Percentiles rank a stretch among this genome's conserved stretches.
phyloP scores from a whole-genome alignment of 140 eudicot species.

The Senecio squalidus region DNA sequence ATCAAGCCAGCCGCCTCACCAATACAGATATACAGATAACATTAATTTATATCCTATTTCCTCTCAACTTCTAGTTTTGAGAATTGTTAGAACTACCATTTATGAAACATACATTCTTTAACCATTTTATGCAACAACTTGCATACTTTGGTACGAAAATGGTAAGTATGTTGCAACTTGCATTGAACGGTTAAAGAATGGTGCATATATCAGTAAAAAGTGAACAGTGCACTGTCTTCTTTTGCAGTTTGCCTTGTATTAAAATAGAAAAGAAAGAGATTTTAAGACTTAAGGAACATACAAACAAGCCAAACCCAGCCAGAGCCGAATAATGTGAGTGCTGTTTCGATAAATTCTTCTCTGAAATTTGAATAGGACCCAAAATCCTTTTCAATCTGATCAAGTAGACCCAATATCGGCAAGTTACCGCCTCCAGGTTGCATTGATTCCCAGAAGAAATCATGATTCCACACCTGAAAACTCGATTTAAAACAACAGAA shows the following conservation, averaged over 20 bases:
- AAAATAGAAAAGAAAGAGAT: slow-evolving; percentile 12
- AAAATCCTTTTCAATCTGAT: slow-evolving; percentile 93
- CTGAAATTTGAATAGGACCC: slow-evolving; percentile 75
- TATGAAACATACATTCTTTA: no score
- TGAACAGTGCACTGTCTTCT: no score
- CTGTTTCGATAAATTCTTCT: slow-evolving; percentile 70
- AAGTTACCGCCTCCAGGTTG: slow-evolving; percentile 92
- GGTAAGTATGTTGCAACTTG: no score
- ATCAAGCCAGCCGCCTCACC: slow-evolving; percentile 2
- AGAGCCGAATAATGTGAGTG: slow-evolving; percentile 79
- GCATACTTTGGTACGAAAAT: no score
- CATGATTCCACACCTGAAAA: slow-evolving; percentile 89
- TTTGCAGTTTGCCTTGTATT: no score
- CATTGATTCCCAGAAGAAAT: slow-evolving; percentile 99
- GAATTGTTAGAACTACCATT: no score
- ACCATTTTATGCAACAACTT: no score
- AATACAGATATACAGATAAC: neutral
- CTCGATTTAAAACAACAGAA: neutral
- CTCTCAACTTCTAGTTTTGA: no score
- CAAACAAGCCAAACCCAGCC: slow-evolving; percentile 99
- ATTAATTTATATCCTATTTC: neutral
- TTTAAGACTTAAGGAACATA: slow-evolving; percentile 32
- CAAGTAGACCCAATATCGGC: slow-evolving; percentile 68
- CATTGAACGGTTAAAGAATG: no score
- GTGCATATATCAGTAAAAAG: no score